Percentiles rank a stretch among this genome's conserved stretches.
phyloP scores from a whole-genome alignment of 495 filamentous ascomycete genomes.

The Penicillium desertorum region DNA sequence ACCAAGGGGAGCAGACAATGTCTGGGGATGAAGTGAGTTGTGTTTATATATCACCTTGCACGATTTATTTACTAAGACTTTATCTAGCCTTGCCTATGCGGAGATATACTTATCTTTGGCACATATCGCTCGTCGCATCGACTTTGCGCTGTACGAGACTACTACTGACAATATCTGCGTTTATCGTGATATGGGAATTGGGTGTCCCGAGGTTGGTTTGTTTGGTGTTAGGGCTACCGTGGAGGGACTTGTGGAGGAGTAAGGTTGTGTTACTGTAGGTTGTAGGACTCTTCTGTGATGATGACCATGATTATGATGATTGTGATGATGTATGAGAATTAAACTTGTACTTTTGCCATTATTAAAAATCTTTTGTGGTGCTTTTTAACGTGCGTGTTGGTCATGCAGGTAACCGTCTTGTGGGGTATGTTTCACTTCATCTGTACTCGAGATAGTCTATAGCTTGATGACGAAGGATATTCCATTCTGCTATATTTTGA shows the following conservation, averaged over 20 bases:
- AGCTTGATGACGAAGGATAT: neutral
- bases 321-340: neutral
- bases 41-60: neutral
- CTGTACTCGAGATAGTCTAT: neutral
- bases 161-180: conserved; percentile 33
- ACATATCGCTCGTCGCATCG: conserved; percentile 36
- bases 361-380: neutral
- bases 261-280: neutral
- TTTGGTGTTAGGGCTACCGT: conserved; percentile 26
- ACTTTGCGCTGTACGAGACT: conserved; percentile 42
- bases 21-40: conserved; percentile 46
- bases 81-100: conserved; percentile 38
- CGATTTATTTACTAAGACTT: neutral
- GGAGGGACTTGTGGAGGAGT: conserved; percentile 16
- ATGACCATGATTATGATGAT: neutral
- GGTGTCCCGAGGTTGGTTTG: conserved; percentile 15
- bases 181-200: conserved; percentile 25
- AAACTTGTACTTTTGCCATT: neutral
- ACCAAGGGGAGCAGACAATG: conserved; percentile 46
- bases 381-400: neutral
- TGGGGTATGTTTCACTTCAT: neutral
- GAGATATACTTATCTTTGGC: conserved; percentile 43
- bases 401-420: neutral
- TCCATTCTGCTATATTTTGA: neutral
- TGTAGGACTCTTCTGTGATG: neutral